Evolutionary conservation across 768 basidiomycete species (phyloP), one percentile per base, ranked within the genome.

Genomic region (Mycena chlorophos): DNA sequence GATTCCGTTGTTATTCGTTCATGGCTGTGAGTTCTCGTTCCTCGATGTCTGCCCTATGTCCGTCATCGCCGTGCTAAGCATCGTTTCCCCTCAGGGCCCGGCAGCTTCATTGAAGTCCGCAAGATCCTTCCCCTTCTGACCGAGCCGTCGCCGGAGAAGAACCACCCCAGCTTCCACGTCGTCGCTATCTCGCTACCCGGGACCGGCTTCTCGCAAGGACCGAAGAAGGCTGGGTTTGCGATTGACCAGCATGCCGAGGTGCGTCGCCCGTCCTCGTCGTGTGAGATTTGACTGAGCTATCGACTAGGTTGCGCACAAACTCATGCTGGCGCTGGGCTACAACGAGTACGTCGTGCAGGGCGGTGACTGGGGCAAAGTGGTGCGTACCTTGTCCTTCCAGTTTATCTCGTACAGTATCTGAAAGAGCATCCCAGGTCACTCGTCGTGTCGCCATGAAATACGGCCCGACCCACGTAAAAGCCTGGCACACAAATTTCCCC

Each of bases 131-230:
- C 85, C 0, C 62, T 85, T 13, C 70, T 88, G 52, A 72, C 76
- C 0, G 62, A 73, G n/a, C 69, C 69, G 0, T 75, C 77, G 3
- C 52, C 70, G 2, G 74, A 77, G 0, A n/a, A n/a, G n/a, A n/a
- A n/a, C n/a, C 71, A 78, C 34, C 83, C 83, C 1, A 77, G 75
- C 31, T 86, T 86, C 63, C 86, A 87, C 55, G 82, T 87, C 22
- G 83, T 88, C 1, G 81, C 79, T 0, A 57, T 79, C 12, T 80
- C 83, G 58, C 61, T 87, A 2, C 86, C 86, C 12, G 83, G 82
- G 0, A 87, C 67, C 67, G 86, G 84, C 0, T 87, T 86, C 65
- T 86, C 85, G 0, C 73, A 81, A 13, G 80, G 75, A 1, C 77
- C 81, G 3, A 74, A 62, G 34, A 82, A 78, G 61, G 72, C 72